Base-by-base conservation (phyloP, 176 grass and related monocot genomes). In the Raddia guianensis region DNA sequence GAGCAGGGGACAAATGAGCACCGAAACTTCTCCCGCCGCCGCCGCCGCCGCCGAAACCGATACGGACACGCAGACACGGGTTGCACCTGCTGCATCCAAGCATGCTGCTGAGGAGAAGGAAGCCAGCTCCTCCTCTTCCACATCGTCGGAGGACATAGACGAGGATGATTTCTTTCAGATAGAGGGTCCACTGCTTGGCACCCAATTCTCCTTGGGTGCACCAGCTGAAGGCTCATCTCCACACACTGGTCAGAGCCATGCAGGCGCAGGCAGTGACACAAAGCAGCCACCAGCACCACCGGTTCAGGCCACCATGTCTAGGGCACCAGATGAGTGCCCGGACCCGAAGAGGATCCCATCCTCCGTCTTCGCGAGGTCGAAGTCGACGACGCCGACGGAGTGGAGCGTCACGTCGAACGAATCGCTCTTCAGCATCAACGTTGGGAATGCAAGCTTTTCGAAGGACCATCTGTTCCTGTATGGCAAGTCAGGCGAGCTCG, bases 401-500 rank as follows among this genome's bases (percentile, higher is more conserved):
- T 93, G 91, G 94, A 97, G 91, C 2, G 74, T 93, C 57, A 86
- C 86, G 0, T 97, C 94, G 2, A 97, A 97, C 46, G 94, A 97
- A 63, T 93, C 89, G 35, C 90, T 97, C 43, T 97, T 97, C 18
- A 93, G 94, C 67, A 93, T 97, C 56, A 88, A 90, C 5, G 60
- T 86, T 0, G 87, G 84, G 21, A 93, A 97, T 37, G 55, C 91
- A 0, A 89, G 89, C 68, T 92, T 93, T n/a, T 82, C 87, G 0
- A 80, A 76, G 49, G 91, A 93, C 43, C 77, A 79, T 78, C 19
- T 83, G 37, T 66, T 81, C 27, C 7, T 90, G 51, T 85, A 86
- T 46, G 74, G 71, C 15, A 92, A 88, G 27, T 75, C 82, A 9
- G 83, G 75, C 60, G 85, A 97, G 0, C 3, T 86, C 9, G 73